Evolutionary conservation across 495 filamentous ascomycete species (phyloP).

Genomic region (Daldinia loculata): DNA sequence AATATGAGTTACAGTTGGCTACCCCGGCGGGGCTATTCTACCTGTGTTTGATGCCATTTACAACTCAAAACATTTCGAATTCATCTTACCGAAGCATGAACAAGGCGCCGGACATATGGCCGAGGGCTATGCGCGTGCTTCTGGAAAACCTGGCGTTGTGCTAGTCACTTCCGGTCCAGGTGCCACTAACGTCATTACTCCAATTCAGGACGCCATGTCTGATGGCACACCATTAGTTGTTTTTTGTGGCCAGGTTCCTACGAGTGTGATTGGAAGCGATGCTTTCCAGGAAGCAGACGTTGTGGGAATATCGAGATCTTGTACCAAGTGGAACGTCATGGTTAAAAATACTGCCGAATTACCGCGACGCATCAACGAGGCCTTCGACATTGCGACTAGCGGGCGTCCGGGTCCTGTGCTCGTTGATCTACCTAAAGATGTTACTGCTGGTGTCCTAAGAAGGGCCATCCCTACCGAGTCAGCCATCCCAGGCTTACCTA

Average conservation of each 20-base stretch:
- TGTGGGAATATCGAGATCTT: slow-evolving; percentile 77
- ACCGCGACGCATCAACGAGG: slow-evolving; percentile 80
- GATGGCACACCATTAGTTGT: slow-evolving; percentile 83
- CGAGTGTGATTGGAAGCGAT: slow-evolving; percentile 77
- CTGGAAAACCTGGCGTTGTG: slow-evolving; percentile 78
- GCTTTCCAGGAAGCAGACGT: slow-evolving; percentile 85
- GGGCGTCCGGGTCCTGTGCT: slow-evolving; percentile 81
- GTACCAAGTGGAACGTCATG: slow-evolving; percentile 90
- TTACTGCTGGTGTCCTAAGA: slow-evolving; percentile 71
- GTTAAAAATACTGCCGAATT: slow-evolving; percentile 80
- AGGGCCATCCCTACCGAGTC: slow-evolving; percentile 74
- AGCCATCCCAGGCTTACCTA: slow-evolving; percentile 70
- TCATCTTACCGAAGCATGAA: slow-evolving; percentile 80
- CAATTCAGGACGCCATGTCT: slow-evolving; percentile 80
- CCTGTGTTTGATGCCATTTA: slow-evolving; percentile 86
- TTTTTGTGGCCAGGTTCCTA: slow-evolving; percentile 79
- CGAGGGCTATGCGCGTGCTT: slow-evolving; percentile 78
- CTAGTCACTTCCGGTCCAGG: slow-evolving; percentile 82
- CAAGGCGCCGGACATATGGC: slow-evolving; percentile 87
- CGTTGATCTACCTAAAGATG: slow-evolving; percentile 81
- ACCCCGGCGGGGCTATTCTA: slow-evolving; percentile 82
- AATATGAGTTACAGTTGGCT: slow-evolving; percentile 62
- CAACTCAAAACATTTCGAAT: slow-evolving; percentile 82
- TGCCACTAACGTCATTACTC: slow-evolving; percentile 81
- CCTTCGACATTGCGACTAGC: slow-evolving; percentile 83